phyloP scores from a whole-genome alignment of 345 rosid species.

The Rhodamnia rubescens region DNA sequence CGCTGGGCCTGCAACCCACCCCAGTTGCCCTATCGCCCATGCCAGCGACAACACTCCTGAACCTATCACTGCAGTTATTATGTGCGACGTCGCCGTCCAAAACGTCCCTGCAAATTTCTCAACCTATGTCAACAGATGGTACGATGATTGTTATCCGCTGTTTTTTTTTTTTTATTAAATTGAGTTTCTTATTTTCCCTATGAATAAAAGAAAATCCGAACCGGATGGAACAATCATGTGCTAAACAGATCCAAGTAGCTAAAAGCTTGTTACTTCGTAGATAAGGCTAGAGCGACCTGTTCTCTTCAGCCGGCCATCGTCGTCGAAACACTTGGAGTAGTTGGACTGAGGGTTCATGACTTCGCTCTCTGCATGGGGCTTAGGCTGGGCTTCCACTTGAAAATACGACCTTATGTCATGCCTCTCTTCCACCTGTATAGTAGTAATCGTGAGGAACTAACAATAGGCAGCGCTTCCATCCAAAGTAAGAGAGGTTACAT shows the following conservation, averaged over 20 bases:
- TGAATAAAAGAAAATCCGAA: background rate
- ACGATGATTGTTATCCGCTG: background rate
- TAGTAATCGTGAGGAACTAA: background rate
- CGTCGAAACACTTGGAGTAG: conserved; percentile 45
- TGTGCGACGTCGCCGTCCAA: conserved; percentile 39
- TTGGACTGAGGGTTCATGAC: conserved; percentile 19
- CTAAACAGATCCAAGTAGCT: background rate
- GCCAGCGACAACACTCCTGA: conserved; percentile 43
- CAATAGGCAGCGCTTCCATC: background rate
- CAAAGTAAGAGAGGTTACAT: background rate
- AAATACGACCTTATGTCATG: conserved; percentile 37
- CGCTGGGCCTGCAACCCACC: conserved; percentile 40
- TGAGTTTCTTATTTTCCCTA: background rate
- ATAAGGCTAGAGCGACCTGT: conserved; percentile 16
- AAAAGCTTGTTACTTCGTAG: background rate
- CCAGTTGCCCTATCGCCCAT: conserved; percentile 43
- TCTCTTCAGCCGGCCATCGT: conserved; percentile 52
- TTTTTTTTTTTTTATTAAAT: background rate
- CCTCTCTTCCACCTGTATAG: conserved; percentile 33
- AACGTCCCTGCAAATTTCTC: conserved; percentile 26
- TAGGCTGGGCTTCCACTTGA: conserved; percentile 36
- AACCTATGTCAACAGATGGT: background rate
- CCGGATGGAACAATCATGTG: background rate
- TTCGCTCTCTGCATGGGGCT: conserved; percentile 11
- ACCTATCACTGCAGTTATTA: conserved; percentile 43